A percentile compares a stretch with the other conserved stretches of the same genome.
Conservation (phyloP, 1,139 yeast species). For the Protomyces macrosporus region DNA sequence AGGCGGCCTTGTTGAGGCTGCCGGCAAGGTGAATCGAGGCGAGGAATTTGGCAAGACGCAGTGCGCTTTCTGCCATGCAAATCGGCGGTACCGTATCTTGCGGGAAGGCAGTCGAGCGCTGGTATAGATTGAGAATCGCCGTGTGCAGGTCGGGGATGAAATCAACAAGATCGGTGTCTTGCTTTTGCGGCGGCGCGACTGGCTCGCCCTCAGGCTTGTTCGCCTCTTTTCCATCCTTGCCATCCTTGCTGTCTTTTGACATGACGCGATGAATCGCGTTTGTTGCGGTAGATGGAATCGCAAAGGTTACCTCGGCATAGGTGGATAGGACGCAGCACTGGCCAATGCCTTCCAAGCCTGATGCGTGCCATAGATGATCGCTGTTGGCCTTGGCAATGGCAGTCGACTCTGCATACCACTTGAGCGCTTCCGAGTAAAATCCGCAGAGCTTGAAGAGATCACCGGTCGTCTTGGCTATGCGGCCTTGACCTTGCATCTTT, state of each 20-base stretch:
- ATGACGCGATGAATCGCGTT: slow-evolving; percentile 36
- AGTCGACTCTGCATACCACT: slow-evolving; percentile 68
- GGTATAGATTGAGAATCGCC: slow-evolving; percentile 55
- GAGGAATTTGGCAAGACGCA: slow-evolving; percentile 61
- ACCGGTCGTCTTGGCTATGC: slow-evolving; percentile 71
- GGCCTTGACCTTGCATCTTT: slow-evolving; percentile 56
- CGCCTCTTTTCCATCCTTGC: slow-evolving; percentile 5
- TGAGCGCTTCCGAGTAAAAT: slow-evolving; percentile 62
- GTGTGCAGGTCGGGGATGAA: slow-evolving; percentile 50
- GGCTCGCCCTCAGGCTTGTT: slow-evolving; percentile 22
- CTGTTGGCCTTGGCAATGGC: slow-evolving; percentile 54
- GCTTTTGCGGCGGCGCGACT: slow-evolving; percentile 8
- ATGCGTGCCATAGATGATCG: slow-evolving; percentile 83
- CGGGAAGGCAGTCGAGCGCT: slow-evolving; percentile 52
- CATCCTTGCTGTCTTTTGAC: slow-evolving; percentile 18
- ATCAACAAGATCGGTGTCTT: slow-evolving; percentile 41
- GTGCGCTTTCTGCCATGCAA: slow-evolving; percentile 66
- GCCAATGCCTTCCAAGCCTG: slow-evolving; percentile 75
- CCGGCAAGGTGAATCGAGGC: slow-evolving; percentile 51
- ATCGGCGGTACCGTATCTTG: slow-evolving; percentile 80
- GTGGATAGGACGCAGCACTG: slow-evolving; percentile 60
- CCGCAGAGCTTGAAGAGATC: slow-evolving; percentile 78
- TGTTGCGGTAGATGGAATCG: slow-evolving; percentile 51
- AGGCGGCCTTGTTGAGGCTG: slow-evolving; percentile 45
- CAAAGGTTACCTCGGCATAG: slow-evolving; percentile 54